Conservation (phyloP, 306 rosid genomes). For the Gastrolobium bilobum region DNA sequence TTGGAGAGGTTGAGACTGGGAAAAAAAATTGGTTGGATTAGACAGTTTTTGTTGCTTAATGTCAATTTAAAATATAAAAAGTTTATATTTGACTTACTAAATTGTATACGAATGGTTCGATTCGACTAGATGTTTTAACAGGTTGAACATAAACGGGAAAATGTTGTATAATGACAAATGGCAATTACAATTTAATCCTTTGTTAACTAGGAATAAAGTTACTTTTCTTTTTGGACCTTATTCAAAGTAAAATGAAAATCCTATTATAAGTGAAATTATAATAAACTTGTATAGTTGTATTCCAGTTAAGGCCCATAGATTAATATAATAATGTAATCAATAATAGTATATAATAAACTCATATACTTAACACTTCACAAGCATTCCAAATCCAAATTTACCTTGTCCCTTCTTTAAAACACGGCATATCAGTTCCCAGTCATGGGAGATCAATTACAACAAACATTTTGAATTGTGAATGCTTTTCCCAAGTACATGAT, state of each 20-base stretch:
- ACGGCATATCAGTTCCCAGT: neutral
- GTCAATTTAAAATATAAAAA: too few species aligned
- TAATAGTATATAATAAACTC: neutral
- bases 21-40: too few species aligned
- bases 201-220: neutral
- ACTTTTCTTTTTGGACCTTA: neutral
- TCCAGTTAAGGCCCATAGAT: neutral
- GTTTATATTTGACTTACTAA: too few species aligned
- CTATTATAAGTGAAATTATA: too few species aligned
- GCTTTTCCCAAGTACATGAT: constrained; percentile 6
- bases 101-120: too few species aligned
- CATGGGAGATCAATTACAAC: constrained; percentile 23
- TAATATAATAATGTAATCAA: neutral
- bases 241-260: neutral
- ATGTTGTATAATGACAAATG: too few species aligned
- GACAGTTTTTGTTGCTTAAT: too few species aligned
- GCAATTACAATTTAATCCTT: too few species aligned
- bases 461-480: constrained; percentile 10
- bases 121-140: too few species aligned
- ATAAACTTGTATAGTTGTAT: too few species aligned
- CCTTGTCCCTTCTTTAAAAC: neutral
- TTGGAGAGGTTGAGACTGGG: too few species aligned
- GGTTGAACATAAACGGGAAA: too few species aligned
- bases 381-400: neutral
- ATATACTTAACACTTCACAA: neutral